Base-by-base conservation (phyloP, 1,139 yeast genomes). In the Candida smagusa region DNA sequence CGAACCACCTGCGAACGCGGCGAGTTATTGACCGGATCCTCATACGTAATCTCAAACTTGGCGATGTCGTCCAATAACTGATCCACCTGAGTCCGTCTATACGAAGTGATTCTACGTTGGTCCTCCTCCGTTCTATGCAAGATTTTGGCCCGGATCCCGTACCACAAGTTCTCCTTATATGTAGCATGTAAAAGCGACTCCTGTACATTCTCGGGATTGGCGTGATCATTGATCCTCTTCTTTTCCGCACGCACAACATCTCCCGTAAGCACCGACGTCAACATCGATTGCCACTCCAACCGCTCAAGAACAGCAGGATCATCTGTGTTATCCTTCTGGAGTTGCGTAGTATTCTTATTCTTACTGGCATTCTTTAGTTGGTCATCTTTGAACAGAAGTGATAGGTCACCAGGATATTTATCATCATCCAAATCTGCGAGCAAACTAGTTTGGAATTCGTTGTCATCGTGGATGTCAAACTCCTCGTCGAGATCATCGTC, bases 211-310 rank as follows among this genome's bases (percentile, higher is more conserved):
- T 62, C 61, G 1, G 63, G 60, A 52, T 62, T 58, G 62, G 76
- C 49, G 56, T 66, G 53, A 62, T 63, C 60, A 29, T 79, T 81
- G 37, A 92, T 72, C 53, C 90, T 84, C 3, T 94, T 83, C 63
- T 90, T 92, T 57, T 92, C 98, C 8, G 95, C 84, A 30, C 83
- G 76, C 13, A 92, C 89, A 34, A 92, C 96, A 56, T 92, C 98
- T 46, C 98, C 97, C 2, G 95, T 90, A 28, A 92, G 72, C 2
- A 92, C 98, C 4, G 92, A 77, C 3, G 87, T 77, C 33, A 92
- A 69, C 96, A 92, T 88, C 0, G 94, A 79, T 58, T 92, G 97
- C 98, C 98, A 92, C 62, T 90, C 97, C 22, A 90, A 69, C 35
- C 98, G 69, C 56, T 89, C 97, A 22, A 81, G 59, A 13, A 87